phyloP scores from a whole-genome alignment of 148 eudicot species.

The Fagopyrum esculentum region DNA sequence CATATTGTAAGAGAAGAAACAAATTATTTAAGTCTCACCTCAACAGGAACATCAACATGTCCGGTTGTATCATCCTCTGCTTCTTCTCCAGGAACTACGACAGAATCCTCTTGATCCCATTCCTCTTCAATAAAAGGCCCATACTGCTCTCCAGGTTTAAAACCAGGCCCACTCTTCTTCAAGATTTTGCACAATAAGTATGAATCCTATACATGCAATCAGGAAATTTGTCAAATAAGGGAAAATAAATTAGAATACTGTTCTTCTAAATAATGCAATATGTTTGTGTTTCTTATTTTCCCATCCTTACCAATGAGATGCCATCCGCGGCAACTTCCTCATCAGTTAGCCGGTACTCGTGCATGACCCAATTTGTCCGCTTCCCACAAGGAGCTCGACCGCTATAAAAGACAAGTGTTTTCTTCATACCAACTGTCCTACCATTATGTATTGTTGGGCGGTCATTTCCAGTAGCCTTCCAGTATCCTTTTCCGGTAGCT shows the following conservation, averaged over 20 bases:
- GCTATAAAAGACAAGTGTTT: slow-evolving; percentile 72
- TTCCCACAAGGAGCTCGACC: slow-evolving; percentile 82
- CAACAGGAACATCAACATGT: slow-evolving; percentile 51
- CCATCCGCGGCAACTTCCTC: slow-evolving; percentile 54
- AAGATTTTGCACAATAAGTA: slow-evolving; percentile 78
- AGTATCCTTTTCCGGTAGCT: slow-evolving; percentile 67
- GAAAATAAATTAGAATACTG: background rate
- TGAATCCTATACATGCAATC: slow-evolving; percentile 37
- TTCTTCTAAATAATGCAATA: background rate
- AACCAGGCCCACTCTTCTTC: slow-evolving; percentile 77
- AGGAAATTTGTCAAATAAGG: background rate
- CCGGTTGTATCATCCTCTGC: slow-evolving; percentile 50
- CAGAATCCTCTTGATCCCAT: slow-evolving; percentile 52
- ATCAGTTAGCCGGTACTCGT: slow-evolving; percentile 66
- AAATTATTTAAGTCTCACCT: slow-evolving; percentile 23
- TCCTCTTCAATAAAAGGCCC: slow-evolving; percentile 84
- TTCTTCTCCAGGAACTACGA: slow-evolving; percentile 58
- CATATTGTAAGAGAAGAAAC: background rate
- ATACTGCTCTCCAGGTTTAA: slow-evolving; percentile 74
- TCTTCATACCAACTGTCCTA: slow-evolving; percentile 70
- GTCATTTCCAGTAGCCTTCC: slow-evolving; percentile 90
- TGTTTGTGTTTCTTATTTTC: background rate
- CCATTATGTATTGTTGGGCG: slow-evolving; percentile 48
- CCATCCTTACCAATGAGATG: slow-evolving; percentile 44
- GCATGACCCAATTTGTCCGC: slow-evolving; percentile 88